Evolutionary conservation across 176 grass and related monocot species (phyloP).

Genomic region (Bonia amplexicaulis): DNA sequence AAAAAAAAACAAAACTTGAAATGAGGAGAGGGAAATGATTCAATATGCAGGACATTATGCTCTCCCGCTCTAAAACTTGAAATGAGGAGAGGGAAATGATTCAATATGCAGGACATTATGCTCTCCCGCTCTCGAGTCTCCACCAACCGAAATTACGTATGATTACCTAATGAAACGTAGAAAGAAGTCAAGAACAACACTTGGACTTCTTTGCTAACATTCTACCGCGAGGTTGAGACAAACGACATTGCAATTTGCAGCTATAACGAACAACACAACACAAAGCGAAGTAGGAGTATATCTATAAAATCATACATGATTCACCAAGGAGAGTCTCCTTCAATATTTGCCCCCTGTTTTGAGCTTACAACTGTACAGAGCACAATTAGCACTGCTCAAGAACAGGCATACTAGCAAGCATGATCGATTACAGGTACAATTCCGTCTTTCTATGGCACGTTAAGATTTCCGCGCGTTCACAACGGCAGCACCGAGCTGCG

Average conservation of each 20-base stretch:
- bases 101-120: no score
- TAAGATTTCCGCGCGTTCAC: not conserved
- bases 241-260: not conserved
- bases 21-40: no score
- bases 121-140: not conserved
- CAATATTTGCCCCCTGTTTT: not conserved
- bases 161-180: not conserved
- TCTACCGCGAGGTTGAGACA: not conserved
- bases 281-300: not conserved
- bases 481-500: slow-evolving; percentile 28
- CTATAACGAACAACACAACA: not conserved
- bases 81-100: no score
- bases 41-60: no score
- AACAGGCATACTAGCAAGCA: not conserved
- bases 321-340: not conserved
- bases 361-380: not conserved
- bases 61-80: no score
- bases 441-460: not conserved
- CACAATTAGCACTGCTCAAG: not conserved
- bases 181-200: not conserved
- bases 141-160: not conserved
- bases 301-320: not conserved
- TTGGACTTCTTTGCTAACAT: not conserved
- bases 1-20: not conserved
- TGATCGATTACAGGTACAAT: not conserved